These are phyloP conservation scores for Fomitopsis palustris DNA, from an alignment of 1,284 basidiomycete species.

Conservation along the genomic window DNA sequence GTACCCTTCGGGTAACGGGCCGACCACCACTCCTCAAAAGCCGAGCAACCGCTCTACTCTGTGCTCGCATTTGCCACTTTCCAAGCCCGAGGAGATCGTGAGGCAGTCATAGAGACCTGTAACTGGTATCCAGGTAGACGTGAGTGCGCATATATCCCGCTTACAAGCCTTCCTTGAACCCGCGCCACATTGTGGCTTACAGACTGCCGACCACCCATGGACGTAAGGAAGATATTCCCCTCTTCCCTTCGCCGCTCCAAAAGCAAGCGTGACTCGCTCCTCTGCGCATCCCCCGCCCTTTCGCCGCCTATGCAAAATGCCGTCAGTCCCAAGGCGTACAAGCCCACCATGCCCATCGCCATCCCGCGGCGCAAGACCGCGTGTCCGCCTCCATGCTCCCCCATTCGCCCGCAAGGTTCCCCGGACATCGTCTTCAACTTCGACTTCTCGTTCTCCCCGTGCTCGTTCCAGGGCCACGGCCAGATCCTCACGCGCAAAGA, in stretches of 20 bases:
- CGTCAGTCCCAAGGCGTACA: not conserved
- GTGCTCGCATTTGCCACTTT: not conserved
- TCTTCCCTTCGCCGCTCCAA: not conserved
- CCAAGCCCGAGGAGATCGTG: not conserved
- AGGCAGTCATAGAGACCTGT: not conserved
- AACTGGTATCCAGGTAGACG: not conserved
- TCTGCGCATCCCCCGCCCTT: not conserved
- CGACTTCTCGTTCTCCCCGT: constrained; percentile 19
- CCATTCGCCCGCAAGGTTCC: constrained; percentile 10
- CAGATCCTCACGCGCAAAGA: constrained; percentile 4
- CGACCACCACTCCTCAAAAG: not conserved
- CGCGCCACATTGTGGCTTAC: not conserved
- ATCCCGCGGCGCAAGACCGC: constrained; percentile 16
- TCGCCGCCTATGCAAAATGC: not conserved
- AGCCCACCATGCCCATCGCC: constrained; percentile 15
- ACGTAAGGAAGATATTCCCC: not conserved
- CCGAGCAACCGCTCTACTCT: not conserved
- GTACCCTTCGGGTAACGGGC: not conserved
- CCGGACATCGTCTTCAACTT: constrained; percentile 21
- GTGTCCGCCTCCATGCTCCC: constrained; percentile 13
- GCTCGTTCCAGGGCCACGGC: constrained; percentile 4
- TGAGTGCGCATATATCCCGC: not conserved
- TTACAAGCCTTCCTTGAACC: not conserved
- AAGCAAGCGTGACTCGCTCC: not conserved
- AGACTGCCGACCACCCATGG: not conserved